Base-by-base conservation (phyloP, 768 basidiomycete species). In the Suillus plorans region DNA sequence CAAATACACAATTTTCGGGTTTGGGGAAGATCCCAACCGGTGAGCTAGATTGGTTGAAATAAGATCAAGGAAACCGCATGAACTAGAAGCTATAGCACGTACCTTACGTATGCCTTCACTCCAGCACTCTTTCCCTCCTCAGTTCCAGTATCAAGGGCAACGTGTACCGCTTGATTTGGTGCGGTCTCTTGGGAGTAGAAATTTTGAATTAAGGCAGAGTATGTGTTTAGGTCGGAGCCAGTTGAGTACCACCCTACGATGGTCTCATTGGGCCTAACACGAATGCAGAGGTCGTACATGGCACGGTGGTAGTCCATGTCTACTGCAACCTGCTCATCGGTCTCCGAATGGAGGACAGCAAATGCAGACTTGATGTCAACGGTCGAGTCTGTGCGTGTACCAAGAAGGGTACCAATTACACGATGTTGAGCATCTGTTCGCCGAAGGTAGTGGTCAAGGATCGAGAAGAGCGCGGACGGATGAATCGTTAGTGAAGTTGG, bases 151-250 rank as follows among this genome's bases (percentile, higher is more conserved):
- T 97, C 93, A 44, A 99, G 81, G 5, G 95, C 89, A 62, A 99
- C 82, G 76, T 98, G 95, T 57, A 99, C 86, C 4, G 97, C 95
- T 39, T 89, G 93, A 74, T 91, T 87, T 3, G 95, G 92, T 0
- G 87, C 82, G 6, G 94, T 94, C 78, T 98, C 95, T 83, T 92
- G 89, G 47, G 92, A 88, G 78, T 97, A 99, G 80, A 97, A 97
- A 78, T 96, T 95, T 83, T 98, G 97, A 73, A 99, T 96, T 69
- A 99, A 85, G 13, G 97, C 95, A 34, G 96, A 96, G 80, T 95
- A 96, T 8, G 93, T 94, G 79, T 96, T 96, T 63, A 98, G 84
- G 61, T 66, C 68, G 87, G 92, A 90, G 64, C 93, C 92, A 1
- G 97, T 97, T 13, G 70, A 73, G 66, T 72, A 97, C 97, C 97